These are phyloP conservation scores for Cerioporus squamosus DNA, from an alignment of 1,284 basidiomycete genomes.

Conservation along the genomic window DNA sequence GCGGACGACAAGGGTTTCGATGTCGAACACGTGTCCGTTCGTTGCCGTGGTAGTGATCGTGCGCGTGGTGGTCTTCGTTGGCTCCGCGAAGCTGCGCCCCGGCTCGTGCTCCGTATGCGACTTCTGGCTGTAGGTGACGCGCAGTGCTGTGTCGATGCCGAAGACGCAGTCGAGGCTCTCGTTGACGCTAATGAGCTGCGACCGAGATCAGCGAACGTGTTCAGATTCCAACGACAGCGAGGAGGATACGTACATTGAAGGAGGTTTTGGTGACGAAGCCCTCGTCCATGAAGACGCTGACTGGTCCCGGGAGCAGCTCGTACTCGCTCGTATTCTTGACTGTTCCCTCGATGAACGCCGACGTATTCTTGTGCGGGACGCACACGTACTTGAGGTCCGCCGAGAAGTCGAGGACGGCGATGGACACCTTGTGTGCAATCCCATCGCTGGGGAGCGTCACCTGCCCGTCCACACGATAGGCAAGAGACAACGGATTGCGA, in stretches of 20 bases:
- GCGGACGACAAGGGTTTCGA: constrained; percentile 49
- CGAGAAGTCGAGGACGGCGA: constrained; percentile 53
- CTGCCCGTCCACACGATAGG: constrained; percentile 51
- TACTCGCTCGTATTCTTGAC: constrained; percentile 59
- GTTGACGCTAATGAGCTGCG: constrained; percentile 48
- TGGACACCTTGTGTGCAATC: constrained; percentile 54
- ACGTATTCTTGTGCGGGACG: constrained; percentile 50
- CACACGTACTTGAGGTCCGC: constrained; percentile 51
- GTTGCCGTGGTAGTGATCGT: constrained; percentile 47
- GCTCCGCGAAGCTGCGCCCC: constrained; percentile 43
- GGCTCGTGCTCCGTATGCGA: constrained; percentile 34
- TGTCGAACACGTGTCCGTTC: constrained; percentile 52
- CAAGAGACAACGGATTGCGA: constrained; percentile 49
- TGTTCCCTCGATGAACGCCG: constrained; percentile 47
- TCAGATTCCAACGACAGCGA: neutral
- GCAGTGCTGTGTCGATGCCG: constrained; percentile 47
- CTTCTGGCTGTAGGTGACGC: neutral
- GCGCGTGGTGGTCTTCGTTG: constrained; percentile 46
- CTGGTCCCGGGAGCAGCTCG: constrained; percentile 52
- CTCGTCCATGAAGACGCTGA: constrained; percentile 55
- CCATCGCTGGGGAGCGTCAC: constrained; percentile 58
- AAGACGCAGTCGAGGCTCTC: constrained; percentile 59
- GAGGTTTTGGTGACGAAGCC: constrained; percentile 52
- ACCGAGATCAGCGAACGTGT: constrained; percentile 12
- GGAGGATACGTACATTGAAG: constrained; percentile 41